Base-by-base conservation (phyloP, 1,284 basidiomycete species). In the Ceratobasidium theobromae region DNA sequence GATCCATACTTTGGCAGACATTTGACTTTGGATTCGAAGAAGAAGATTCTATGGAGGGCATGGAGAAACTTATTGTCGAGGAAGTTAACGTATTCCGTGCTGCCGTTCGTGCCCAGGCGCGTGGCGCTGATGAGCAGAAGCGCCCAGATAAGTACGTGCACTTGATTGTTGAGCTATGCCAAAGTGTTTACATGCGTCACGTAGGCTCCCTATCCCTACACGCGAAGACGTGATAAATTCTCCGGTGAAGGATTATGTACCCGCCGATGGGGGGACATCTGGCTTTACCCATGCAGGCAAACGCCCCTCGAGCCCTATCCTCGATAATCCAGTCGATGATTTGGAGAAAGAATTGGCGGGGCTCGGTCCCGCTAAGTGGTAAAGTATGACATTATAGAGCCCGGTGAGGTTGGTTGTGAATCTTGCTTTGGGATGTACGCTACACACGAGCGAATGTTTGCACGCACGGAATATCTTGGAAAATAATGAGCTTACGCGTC, bases 21-120 rank as follows among this genome's bases (percentile, higher is more conserved):
- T 98, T 99, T 73, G 95, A 99, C 78, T 99, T 99, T 75, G 84
- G 87, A n/a, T 99, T 99, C 71, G 97, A 99, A 78, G 88, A 89
- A 69, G 96, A 98, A 76, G 96, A 99, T 70, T 87, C 88, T 60
- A 95, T 95, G 68, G 93, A 97, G 64, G 97, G 97, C 23, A 99
- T 99, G 97, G 93, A 96, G 78, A 85, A 85, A 70, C 78, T 99
- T 73, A 99, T 99, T 72, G 86, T 98, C 12, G 86, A 96, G 40
- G 96, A 99, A 78, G 95, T 98, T 40, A 87, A 87, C 69, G 77
- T 81, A n/a, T 97, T 97, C 84, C 84, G 94, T 33, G 82, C 86
- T 18, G 88, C 94, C 74, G 94, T 97, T 2, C 84, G 94, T 55
- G 80, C 82, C 14, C 89, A 90, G 71, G 86, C 87, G n/a, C 81